Base-by-base conservation (phyloP, 441 rosid species). In the Corymbia calophylla region DNA sequence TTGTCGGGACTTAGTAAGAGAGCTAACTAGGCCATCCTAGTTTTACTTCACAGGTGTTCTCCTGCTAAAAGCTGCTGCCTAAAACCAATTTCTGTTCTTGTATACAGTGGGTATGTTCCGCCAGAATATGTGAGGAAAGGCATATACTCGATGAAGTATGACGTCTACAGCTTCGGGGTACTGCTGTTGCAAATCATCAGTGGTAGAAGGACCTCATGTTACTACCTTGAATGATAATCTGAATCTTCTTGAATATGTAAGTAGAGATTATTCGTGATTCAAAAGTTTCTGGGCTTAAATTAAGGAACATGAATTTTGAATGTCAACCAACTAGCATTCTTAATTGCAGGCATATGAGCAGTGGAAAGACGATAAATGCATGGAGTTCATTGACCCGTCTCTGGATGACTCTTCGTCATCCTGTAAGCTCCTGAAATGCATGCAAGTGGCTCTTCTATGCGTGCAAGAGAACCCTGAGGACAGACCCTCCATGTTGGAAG, bases 1-100 rank as follows among this genome's bases (percentile, higher is more conserved):
- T 93, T 19, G 93, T 90, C 13, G 93, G 95, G 88, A 93, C 93
- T 12, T 88, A 87, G 95, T 92, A 86, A 92, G 93, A 27, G 10
- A 70, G 23, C 81, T 70, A 70, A 35, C 44, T 9, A 35, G 7
- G 2, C 48, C 47, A 8, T 32, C 81, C 81, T 35, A 18, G 81
- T 35, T 35, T 70, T 70, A 70, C 48, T 27, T 70, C 81, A 35
- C 81, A 70, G 18, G 32, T 35, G 3, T 23, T 70, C 48, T 58
- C 64, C 44, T 39, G 6, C 44, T 39, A 39, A 39, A 39, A 39
- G 44, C 44, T 39, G 44, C 48, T 35, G 47, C 81, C 19, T 70
- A 35, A 62, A 70, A 35, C 81, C 80, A 70, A 35, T 68, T 68
- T 68, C 4, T 70, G 15, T 70, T 70, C 81, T 3, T 70, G 15